Conservation (phyloP, 108 stramenopile species). For the Stephanodiscus triporus region DNA sequence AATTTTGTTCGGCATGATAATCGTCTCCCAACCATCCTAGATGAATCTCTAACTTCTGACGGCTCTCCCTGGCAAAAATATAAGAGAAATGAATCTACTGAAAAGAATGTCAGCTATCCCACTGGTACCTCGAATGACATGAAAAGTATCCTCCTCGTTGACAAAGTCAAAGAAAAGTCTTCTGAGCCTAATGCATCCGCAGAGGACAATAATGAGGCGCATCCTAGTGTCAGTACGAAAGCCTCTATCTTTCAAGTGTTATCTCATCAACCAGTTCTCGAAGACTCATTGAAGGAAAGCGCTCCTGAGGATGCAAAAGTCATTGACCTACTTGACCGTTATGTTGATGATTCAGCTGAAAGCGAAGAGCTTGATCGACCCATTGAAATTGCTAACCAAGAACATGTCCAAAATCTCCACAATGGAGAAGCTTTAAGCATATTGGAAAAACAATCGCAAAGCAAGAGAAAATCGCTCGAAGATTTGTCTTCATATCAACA, state of each 20-base stretch:
- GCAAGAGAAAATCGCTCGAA: constrained; percentile 3
- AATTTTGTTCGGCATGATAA: no score
- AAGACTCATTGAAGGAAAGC: not conserved
- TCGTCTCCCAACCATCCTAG: constrained; percentile 45
- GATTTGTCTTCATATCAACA: constrained; percentile 11
- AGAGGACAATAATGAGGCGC: not conserved
- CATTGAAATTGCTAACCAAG: not conserved
- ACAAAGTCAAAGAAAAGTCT: not conserved
- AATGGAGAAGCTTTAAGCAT: not conserved
- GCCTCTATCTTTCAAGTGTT: constrained; percentile 2
- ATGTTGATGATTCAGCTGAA: not conserved
- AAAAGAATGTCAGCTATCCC: no score
- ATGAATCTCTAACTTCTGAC: not conserved
- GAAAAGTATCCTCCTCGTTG: not conserved
- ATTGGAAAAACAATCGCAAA: not conserved
- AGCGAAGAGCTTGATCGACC: not conserved
- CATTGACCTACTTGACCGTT: not conserved
- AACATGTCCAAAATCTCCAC: not conserved
- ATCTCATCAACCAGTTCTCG: not conserved
- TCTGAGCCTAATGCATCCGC: not conserved
- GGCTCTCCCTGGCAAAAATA: not conserved
- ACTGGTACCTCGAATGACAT: not conserved
- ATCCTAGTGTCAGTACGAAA: not conserved
- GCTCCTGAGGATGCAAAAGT: not conserved
- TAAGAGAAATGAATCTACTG: no score